Base-by-base conservation (phyloP, 306 rosid genomes). In the Heteromeles arbutifolia region DNA sequence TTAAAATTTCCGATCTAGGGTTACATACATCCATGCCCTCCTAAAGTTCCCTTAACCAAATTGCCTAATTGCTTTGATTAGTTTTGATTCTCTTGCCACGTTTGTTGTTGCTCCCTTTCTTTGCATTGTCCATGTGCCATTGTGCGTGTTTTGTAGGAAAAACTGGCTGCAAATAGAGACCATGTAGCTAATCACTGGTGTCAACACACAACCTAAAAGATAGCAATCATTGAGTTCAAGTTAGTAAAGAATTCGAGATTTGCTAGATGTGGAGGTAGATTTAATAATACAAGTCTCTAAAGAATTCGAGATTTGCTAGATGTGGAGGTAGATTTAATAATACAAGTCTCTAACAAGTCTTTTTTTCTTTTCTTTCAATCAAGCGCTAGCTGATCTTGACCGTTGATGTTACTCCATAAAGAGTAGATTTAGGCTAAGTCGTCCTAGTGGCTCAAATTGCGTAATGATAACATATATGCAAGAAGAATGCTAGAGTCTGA, bases 81-180 rank as follows among this genome's bases (percentile, higher is more conserved):
- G 62, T 74, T 76, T 48, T 72, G 58, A 70, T 58, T 61, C n/a
- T 64, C 25, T 70, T 61, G 22, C 41, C 56, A 66, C 31, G 57
- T 5, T 44, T 18, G 17, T 62, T 70, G 53, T 15, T 7, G 70
- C 14, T 26, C 21, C 21, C 54, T 5, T 29, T 18, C 24, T 57
- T 53, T 54, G 73, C 77, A 25, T 61, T 53, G 32, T 29, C 74
- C 84, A 82, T 85, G 79, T 81, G 88, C 73, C 62, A 65, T 29
- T 70, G 80, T 68, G 72, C 75, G 75, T 70, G 1, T 4, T 18
- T 22, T 19, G 58, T 48, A 17, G 53, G 63, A 72, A 74, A 72
- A 74, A 57, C 69, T 22, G 59, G 75, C 43, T 72, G 44, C 39
- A 32, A 82, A 62, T 44, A 69, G 80, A 26, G 67, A 73, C 79